Conservation (phyloP, 257 asterid species). For the Scutellaria galericulata region DNA sequence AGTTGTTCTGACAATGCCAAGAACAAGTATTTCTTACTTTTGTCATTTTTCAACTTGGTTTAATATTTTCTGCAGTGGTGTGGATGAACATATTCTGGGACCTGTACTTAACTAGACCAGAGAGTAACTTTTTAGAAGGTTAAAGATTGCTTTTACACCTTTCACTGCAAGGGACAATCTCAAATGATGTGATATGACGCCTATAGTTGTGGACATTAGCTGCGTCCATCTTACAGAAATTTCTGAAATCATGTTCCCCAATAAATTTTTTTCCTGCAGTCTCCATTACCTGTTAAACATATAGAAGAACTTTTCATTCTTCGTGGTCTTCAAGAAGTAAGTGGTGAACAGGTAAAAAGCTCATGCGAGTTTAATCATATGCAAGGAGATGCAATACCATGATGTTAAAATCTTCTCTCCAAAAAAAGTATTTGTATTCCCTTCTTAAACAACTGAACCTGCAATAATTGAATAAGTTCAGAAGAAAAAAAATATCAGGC, state of each 20-base stretch:
- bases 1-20: slow-evolving; percentile 18
- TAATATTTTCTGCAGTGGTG: not conserved
- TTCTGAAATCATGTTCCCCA: slow-evolving; percentile 97
- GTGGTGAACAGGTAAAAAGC: slow-evolving; percentile 26
- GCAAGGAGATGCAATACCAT: slow-evolving; percentile 48
- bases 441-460: slow-evolving; percentile 95
- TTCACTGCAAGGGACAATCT: slow-evolving; percentile 69
- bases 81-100: slow-evolving; percentile 10
- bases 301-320: slow-evolving; percentile 26
- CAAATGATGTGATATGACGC: slow-evolving; percentile 65
- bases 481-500: not conserved
- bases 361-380: slow-evolving; percentile 18
- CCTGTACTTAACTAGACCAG: slow-evolving; percentile 2
- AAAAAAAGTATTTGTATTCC: slow-evolving; percentile 91
- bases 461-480: slow-evolving; percentile 41
- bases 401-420: slow-evolving; percentile 76
- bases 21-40: slow-evolving; percentile 3
- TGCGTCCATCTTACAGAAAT: slow-evolving; percentile 99
- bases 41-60: not conserved
- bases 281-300: slow-evolving; percentile 72
- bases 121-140: slow-evolving; percentile 5
- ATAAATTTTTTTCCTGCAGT: slow-evolving; percentile 76
- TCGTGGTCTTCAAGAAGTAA: slow-evolving; percentile 23
- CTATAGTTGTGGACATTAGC: slow-evolving; percentile 82
- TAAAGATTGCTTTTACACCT: slow-evolving; percentile 52